phyloP scores from a whole-genome alignment of 208 protist genomes.

The Willaertia magna region DNA sequence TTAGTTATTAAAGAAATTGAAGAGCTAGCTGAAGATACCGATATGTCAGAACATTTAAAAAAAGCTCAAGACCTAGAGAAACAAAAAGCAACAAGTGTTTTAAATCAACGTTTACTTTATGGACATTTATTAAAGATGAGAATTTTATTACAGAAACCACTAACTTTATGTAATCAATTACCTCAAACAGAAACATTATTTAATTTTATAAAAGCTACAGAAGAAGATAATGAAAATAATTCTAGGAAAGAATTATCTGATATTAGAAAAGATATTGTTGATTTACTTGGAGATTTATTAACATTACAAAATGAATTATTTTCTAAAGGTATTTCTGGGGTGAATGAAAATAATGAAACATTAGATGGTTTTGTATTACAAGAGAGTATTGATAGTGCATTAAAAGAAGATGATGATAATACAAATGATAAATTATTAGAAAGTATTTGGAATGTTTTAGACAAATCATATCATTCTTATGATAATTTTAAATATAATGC shows the following conservation, averaged over 20 bases:
- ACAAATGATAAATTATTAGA: neutral
- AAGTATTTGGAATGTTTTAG: neutral
- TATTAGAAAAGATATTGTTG: neutral
- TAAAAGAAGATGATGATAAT: neutral
- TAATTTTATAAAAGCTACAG: neutral
- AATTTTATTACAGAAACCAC: conserved; percentile 2
- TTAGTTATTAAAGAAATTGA: neutral
- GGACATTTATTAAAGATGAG: neutral
- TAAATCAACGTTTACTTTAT: neutral
- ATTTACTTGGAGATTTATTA: neutral
- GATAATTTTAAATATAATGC: neutral
- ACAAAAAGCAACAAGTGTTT: neutral
- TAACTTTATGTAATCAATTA: neutral
- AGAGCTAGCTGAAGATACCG: neutral
- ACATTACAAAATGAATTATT: neutral
- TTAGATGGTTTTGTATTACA: neutral
- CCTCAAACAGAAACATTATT: neutral
- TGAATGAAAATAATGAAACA: neutral
- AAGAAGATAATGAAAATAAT: neutral
- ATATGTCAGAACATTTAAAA: neutral
- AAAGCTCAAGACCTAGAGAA: neutral
- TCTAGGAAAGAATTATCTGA: neutral
- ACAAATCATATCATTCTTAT: neutral
- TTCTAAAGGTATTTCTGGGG: neutral
- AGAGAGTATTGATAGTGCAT: neutral